Base-by-base conservation (phyloP, 1,139 yeast species). In the Taiozyma sp. region DNA sequence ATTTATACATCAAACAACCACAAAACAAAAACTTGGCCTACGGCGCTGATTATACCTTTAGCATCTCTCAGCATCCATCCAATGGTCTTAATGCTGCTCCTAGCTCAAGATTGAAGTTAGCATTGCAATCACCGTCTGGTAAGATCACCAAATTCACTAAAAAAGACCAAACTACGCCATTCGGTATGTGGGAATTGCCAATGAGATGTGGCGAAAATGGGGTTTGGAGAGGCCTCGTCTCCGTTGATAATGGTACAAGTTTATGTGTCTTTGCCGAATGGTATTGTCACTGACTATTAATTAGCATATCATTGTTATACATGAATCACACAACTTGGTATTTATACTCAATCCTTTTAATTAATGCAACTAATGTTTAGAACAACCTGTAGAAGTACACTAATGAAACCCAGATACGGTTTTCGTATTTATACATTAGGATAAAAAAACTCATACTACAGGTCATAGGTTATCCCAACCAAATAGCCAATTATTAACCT, bases 241-340 rank as follows among this genome's bases (percentile, higher is more conserved):
- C 87, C 46, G 85, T 91, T 9, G 95, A 88, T 59, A 79, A 84
- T 47, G 90, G 90, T 4, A 77, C 79, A 54, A 85, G 93, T 50
- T 88, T 96, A 91, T 86, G 90, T 61, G 90, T 88, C 7, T 89
- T 88, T 69, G 91, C 96, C 11, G 96, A 89, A 67, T 93, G 99
- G 99, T 76, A 76, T 44, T 86, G 95, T 65, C 59, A 65, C 40
- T 72, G 41, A 37, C 4, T 19, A 37, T 37, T 37, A 37, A 37
- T 19, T 37, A 14, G 24, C 41, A 37, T 37, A n/a, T n/a, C 19
- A 32, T 9, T 32, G 9, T 32, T 32, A 32, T 6, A 14, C 19
- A 30, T 30, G 34, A 30, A 30, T 30, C 35, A 32, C 19, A 14
- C 19, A 9, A 32, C 19, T n/a, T 6, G 9, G 8, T 32, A 21